Percentiles rank a stretch among this genome's conserved stretches.
Conservation (phyloP, 106 monocot genomes). For the Triglochin maritima region DNA sequence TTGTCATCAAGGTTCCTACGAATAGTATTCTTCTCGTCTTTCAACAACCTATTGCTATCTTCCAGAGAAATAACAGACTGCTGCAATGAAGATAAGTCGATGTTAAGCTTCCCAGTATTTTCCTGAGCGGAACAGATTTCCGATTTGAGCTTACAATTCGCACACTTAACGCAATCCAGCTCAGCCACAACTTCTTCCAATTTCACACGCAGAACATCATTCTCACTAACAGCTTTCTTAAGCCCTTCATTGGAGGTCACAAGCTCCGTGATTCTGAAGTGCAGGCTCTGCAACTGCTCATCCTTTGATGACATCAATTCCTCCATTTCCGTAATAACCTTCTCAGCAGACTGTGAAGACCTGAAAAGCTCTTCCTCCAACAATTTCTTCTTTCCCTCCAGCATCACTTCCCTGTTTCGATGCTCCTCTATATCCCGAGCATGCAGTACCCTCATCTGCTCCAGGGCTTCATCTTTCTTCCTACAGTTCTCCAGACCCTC, state of each 20-base stretch:
- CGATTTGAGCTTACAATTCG: neutral
- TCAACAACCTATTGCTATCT: slow-evolving; percentile 1
- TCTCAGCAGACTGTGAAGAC: too few relatives aligned
- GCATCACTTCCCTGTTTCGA: too few relatives aligned
- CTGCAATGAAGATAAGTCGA: neutral
- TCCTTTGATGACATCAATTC: too few relatives aligned
- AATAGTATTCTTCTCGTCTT: slow-evolving; percentile 6
- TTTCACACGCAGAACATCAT: slow-evolving; percentile 1
- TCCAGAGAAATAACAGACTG: neutral
- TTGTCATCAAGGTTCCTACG: neutral
- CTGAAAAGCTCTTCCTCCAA: too few relatives aligned
- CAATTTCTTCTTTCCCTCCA: too few relatives aligned
- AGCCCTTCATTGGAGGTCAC: too few relatives aligned
- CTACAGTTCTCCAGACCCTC: neutral
- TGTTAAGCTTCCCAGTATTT: neutral
- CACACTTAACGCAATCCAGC: slow-evolving; percentile 1
- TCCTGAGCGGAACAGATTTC: neutral
- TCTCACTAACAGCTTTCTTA: neutral
- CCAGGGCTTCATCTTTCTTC: neutral
- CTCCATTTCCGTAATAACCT: too few relatives aligned
- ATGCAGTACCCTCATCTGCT: neutral
- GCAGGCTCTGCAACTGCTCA: too few relatives aligned
- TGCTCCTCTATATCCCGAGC: too few relatives aligned
- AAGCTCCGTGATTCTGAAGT: too few relatives aligned
- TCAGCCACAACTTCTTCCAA: slow-evolving; percentile 2